phyloP scores from a whole-genome alignment of 148 eudicot genomes.

The Drosera capensis region DNA sequence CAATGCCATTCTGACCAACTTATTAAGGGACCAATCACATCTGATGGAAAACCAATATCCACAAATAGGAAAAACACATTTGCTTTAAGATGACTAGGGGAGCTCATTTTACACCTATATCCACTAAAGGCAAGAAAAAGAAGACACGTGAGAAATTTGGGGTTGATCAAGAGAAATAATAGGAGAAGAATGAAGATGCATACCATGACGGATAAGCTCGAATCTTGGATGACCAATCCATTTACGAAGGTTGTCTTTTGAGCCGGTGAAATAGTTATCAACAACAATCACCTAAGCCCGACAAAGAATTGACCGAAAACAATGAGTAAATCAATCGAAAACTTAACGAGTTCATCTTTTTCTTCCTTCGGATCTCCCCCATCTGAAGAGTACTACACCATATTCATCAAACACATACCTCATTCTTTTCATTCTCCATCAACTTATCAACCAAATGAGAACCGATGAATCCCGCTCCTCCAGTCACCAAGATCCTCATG shows the following conservation, averaged over 20 bases:
- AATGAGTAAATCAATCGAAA: not conserved
- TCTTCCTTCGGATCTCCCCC: too few species aligned
- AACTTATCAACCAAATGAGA: conserved; percentile 76
- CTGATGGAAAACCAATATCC: too few species aligned
- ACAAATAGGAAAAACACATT: too few species aligned
- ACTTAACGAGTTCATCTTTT: too few species aligned
- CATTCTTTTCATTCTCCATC: conserved; percentile 84
- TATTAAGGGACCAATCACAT: too few species aligned
- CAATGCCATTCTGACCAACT: too few species aligned
- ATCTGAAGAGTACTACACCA: not conserved
- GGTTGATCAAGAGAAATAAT: not conserved
- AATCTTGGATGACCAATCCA: conserved; percentile 96
- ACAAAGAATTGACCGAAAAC: conserved; percentile 19
- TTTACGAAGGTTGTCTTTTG: conserved; percentile 52
- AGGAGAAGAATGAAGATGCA: not conserved
- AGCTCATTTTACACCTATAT: too few species aligned
- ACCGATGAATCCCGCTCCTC: conserved; percentile 91
- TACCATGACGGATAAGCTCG: conserved; percentile 95
- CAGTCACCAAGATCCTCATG: conserved; percentile 83
- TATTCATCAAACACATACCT: conserved; percentile 20
- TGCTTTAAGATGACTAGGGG: too few species aligned
- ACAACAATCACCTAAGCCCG: conserved; percentile 60
- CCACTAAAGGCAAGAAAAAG: not conserved
- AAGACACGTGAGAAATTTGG: not conserved
- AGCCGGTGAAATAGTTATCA: conserved; percentile 77